These are phyloP conservation scores for Pneumocystis jirovecii DNA, from an alignment of 1,139 yeast genomes.

Conservation along the genomic window DNA sequence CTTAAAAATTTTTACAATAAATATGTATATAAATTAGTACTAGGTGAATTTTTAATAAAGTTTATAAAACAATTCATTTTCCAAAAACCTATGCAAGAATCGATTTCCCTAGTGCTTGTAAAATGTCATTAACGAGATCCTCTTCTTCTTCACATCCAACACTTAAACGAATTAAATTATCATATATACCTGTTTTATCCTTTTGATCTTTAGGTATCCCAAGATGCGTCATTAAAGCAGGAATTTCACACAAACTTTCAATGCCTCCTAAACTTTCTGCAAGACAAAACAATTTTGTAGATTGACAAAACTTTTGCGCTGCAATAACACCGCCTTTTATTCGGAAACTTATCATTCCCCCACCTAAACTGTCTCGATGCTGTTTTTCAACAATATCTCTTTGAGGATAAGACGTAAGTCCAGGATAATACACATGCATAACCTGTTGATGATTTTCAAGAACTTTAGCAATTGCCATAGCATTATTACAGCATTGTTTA, in stretches of 20 bases:
- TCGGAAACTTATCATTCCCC: constrained; percentile 85
- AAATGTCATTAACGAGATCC: constrained; percentile 47
- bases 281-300: constrained; percentile 63
- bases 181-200: constrained; percentile 66
- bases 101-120: constrained; percentile 45
- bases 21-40: constrained; percentile 1
- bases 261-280: constrained; percentile 65
- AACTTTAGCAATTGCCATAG: constrained; percentile 57
- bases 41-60: not conserved
- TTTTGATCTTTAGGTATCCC: constrained; percentile 68
- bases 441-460: constrained; percentile 34
- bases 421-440: constrained; percentile 66
- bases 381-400: constrained; percentile 52
- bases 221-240: constrained; percentile 54
- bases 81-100: constrained; percentile 12
- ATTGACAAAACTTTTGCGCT: constrained; percentile 58
- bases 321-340: constrained; percentile 67
- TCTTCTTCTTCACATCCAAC: constrained; percentile 80
- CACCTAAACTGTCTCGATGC: constrained; percentile 77
- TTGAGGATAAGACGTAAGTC: constrained; percentile 51
- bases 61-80: not conserved
- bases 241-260: too few species aligned
- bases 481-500: constrained; percentile 50
- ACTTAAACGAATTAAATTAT: constrained; percentile 66
- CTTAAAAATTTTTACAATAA: not conserved